Percentiles rank a stretch among this genome's conserved stretches.
Evolutionary conservation across 441 rosid genomes (phyloP).

Genomic region (Gossypium trilobum): DNA sequence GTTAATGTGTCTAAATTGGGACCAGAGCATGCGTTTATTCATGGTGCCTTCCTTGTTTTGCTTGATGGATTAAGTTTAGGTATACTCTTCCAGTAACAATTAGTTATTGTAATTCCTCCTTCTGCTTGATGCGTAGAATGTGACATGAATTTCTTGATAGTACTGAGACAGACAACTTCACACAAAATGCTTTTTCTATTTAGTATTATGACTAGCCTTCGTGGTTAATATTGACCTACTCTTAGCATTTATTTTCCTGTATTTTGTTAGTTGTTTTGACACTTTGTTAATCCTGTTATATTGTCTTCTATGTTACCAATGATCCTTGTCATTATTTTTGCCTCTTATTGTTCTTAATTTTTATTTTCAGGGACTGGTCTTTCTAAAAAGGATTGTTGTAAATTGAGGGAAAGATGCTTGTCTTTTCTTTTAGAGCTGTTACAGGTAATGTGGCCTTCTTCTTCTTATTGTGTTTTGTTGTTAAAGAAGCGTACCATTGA

Average conservation of each 20-base stretch:
- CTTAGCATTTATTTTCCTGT: neutral
- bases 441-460: conserved; percentile 36
- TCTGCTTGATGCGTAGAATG: neutral
- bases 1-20: conserved; percentile 52
- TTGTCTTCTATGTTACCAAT: neutral
- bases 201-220: neutral
- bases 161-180: neutral
- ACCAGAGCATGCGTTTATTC: conserved; percentile 56
- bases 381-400: conserved; percentile 49
- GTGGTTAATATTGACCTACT: neutral
- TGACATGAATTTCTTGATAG: neutral
- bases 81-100: conserved; percentile 19
- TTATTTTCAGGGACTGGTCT: conserved; percentile 64
- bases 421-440: conserved; percentile 55
- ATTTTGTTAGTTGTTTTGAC: neutral
- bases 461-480: neutral
- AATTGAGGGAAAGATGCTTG: conserved; percentile 57
- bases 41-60: conserved; percentile 90
- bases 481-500: neutral
- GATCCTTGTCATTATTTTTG: conserved; percentile 1
- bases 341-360: neutral
- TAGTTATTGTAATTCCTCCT: neutral
- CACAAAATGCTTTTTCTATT: neutral
- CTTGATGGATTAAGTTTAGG: conserved; percentile 95
- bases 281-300: neutral